phyloP scores from a whole-genome alignment of 305 asterid genomes.

The Ilex paraguariensis region DNA sequence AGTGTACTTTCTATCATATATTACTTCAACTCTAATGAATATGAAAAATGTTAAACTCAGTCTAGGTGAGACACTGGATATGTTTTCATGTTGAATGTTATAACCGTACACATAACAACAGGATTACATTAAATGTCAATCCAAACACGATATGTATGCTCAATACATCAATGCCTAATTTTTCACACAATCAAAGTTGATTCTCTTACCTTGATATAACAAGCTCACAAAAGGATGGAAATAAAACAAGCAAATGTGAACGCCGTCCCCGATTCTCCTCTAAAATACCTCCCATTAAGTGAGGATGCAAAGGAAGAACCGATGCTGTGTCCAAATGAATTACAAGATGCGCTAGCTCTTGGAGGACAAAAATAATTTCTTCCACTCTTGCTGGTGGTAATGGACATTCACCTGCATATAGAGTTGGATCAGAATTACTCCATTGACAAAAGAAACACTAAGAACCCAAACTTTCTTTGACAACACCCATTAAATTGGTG shows the following conservation, averaged over 20 bases:
- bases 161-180: background rate
- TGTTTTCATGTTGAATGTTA: background rate
- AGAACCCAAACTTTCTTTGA: slow-evolving; percentile 9
- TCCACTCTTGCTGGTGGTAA: slow-evolving; percentile 84
- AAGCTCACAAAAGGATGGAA: slow-evolving; percentile 90
- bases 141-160: too few species aligned
- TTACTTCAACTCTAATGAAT: background rate
- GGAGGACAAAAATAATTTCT: slow-evolving; percentile 79
- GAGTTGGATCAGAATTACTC: background rate
- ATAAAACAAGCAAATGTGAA: slow-evolving; percentile 79
- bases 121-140: background rate
- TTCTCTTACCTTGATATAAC: slow-evolving; percentile 74
- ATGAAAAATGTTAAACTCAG: background rate
- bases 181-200: background rate
- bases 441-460: background rate
- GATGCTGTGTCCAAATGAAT: slow-evolving; percentile 68
- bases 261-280: slow-evolving; percentile 40
- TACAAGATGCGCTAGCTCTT: slow-evolving; percentile 76
- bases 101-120: background rate
- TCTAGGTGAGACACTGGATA: background rate
- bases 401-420: slow-evolving; percentile 55
- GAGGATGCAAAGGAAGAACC: slow-evolving; percentile 64
- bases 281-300: slow-evolving; percentile 45
- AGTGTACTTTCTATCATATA: too few species aligned
- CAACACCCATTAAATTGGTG: slow-evolving; percentile 5